Evolutionary conservation across 176 grass and related monocot genomes (phyloP), one percentile per base, ranked within the genome.

Genomic region (Coix lacrymajobi): DNA sequence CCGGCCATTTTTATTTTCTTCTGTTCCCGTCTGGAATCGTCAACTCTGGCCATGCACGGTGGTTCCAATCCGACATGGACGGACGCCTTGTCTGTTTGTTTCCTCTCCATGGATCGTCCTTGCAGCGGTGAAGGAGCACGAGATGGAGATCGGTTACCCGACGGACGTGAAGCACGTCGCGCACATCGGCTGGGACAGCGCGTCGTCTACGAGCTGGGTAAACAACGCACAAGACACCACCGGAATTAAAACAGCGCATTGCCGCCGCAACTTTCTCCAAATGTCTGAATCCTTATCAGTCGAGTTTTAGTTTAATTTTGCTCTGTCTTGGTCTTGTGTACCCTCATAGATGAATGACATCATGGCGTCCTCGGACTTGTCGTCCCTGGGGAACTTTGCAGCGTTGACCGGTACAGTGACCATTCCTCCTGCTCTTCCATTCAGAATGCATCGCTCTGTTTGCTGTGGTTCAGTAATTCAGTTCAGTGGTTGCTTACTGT

Each of bases 111-210:
- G 29, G 62, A 33, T 70, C 12, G 13, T 52, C 76, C 9, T 74
- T 81, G 71, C 77, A 93, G 94, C 61, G 17, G 71, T 71, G 40
- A 96, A 93, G 79, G 94, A 96, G 77, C 83, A 89, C n/a, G 91
- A 91, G 72, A 91, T 96, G 76, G 67, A 91, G 82, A 96, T 96
- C 32, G 91, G 91, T 3, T 52, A 28, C 34, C 93, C 93, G 6
- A 91, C 86, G 25, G 89, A 94, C 13, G 92, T 94, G 64, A 94
- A 84, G 87, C 92, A 94, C 22, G 92, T 94, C 15, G 86, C 92
- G 5, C 92, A 94, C 81, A 91, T 94, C 22, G 92, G 92, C 24
- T 91, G 86, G 91, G 89, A 81, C 34, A 62, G 13, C 83, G 45
- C 81, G 19, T 44, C 71, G 24, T 73, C 88, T 62, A 85, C 88